Evolutionary conservation across 306 rosid species (phyloP).

Genomic region (Coriaria nepalensis): DNA sequence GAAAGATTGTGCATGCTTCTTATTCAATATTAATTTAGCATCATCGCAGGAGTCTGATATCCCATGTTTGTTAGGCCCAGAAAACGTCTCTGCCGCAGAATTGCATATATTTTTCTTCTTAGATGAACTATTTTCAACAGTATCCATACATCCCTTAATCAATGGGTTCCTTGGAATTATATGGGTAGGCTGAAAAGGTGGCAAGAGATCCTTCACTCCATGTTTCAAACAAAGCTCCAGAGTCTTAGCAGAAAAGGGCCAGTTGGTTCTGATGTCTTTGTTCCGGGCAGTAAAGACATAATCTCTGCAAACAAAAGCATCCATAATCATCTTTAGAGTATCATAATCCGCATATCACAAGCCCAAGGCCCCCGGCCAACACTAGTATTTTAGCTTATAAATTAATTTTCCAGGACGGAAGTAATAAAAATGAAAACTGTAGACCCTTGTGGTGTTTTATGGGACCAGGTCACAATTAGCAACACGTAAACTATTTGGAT

Average conservation of each 20-base stretch:
- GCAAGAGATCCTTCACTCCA: constrained; percentile 42
- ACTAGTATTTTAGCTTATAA: constrained; percentile 4
- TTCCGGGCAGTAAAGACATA: constrained; percentile 39
- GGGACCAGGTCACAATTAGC: constrained; percentile 19
- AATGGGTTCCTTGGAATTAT: constrained; percentile 18
- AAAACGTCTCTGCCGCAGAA: constrained; percentile 15
- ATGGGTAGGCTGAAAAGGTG: constrained; percentile 38
- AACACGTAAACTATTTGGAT: constrained; percentile 23
- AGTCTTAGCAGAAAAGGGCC: constrained; percentile 44
- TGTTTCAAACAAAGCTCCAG: constrained; percentile 43
- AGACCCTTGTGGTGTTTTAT: neutral
- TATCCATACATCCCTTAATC: constrained; percentile 2
- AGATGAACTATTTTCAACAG: constrained; percentile 13
- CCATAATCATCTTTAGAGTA: neutral
- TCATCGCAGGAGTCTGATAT: constrained; percentile 10
- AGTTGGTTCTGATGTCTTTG: constrained; percentile 35
- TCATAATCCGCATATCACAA: neutral
- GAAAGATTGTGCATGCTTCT: constrained; percentile 20
- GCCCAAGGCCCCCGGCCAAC: neutral
- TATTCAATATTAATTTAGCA: constrained; percentile 11
- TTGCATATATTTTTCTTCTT: constrained; percentile 12
- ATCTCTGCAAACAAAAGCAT: constrained; percentile 27
- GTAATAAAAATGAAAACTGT: too few relatives aligned
- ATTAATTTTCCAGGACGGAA: neutral
- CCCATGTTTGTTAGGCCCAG: constrained; percentile 16